These are phyloP conservation scores for Xylariales sp. DNA, from an alignment of 2,329 filamentous ascomycete species.

Conservation along the genomic window DNA sequence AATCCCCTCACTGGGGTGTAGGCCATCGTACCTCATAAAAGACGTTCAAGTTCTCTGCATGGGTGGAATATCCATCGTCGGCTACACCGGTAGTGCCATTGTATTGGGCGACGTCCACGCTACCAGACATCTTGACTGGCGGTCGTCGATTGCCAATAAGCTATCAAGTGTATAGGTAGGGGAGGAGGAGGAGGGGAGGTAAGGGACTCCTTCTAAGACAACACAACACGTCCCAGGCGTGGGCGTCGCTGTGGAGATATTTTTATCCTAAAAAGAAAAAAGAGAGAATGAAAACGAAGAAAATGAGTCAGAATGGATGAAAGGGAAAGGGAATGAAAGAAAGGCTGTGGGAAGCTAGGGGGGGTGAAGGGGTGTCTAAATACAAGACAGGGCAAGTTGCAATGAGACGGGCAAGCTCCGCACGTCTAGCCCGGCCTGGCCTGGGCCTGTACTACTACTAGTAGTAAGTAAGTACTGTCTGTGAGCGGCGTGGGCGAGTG, in stretches of 20 bases:
- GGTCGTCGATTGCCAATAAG: constrained; percentile 20
- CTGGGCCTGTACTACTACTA: too few species aligned
- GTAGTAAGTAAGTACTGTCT: too few species aligned
- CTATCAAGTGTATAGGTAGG: neutral
- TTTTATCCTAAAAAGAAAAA: constrained; percentile 10
- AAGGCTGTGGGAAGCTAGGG: neutral
- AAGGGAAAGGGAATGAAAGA: constrained; percentile 16
- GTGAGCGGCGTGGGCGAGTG: neutral
- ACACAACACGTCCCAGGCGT: constrained; percentile 33
- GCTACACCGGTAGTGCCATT: constrained; percentile 63
- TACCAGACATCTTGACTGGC: constrained; percentile 45
- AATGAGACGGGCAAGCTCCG: too few species aligned
- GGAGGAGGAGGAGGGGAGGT: constrained; percentile 1
- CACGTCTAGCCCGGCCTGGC: too few species aligned
- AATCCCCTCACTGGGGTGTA: too few species aligned
- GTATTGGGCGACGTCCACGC: constrained; percentile 54
- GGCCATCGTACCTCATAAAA: constrained; percentile 76
- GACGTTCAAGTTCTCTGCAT: constrained; percentile 79
- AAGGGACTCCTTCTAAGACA: constrained; percentile 9
- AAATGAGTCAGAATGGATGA: constrained; percentile 8
- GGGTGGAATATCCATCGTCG: constrained; percentile 63
- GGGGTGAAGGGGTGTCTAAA: constrained; percentile 32
- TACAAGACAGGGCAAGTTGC: constrained; percentile 31
- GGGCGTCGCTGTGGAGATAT: constrained; percentile 3
- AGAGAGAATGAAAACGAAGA: constrained; percentile 10